These are phyloP conservation scores for Penicillium mononematosum DNA, from an alignment of 495 filamentous ascomycete genomes.

Conservation along the genomic window DNA sequence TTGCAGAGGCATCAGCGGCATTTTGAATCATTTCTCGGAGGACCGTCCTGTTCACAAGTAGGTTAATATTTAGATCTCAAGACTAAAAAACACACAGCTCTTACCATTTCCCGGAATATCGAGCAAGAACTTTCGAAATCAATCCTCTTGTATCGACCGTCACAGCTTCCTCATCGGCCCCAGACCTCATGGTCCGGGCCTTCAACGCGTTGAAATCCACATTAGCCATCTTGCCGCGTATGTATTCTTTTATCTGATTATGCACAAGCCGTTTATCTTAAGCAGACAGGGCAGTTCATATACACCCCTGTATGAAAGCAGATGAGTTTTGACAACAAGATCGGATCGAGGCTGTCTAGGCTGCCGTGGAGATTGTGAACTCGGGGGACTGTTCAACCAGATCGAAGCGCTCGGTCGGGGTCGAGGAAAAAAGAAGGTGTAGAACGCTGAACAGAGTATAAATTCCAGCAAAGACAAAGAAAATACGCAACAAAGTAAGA, in stretches of 20 bases:
- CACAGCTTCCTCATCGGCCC: slow-evolving; percentile 93
- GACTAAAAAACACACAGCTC: neutral
- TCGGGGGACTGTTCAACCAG: neutral
- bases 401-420: neutral
- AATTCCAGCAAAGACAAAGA: neutral
- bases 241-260: neutral
- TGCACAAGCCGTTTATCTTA: neutral
- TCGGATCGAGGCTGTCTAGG: slow-evolving; percentile 4
- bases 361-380: neutral
- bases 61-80: slow-evolving; percentile 10
- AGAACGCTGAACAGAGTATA: slow-evolving; percentile 2
- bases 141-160: slow-evolving; percentile 95
- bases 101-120: slow-evolving; percentile 91
- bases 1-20: slow-evolving; percentile 90
- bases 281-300: neutral
- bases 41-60: slow-evolving; percentile 47
- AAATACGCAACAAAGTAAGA: neutral
- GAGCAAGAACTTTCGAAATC: slow-evolving; percentile 94
- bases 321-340: neutral
- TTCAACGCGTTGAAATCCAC: slow-evolving; percentile 82
- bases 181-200: slow-evolving; percentile 79
- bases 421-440: neutral
- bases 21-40: slow-evolving; percentile 96
- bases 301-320: neutral
- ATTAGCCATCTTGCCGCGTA: slow-evolving; percentile 49